Base-by-base conservation (phyloP, 2,329 filamentous ascomycete genomes). In the Microdochium bolleyi region DNA sequence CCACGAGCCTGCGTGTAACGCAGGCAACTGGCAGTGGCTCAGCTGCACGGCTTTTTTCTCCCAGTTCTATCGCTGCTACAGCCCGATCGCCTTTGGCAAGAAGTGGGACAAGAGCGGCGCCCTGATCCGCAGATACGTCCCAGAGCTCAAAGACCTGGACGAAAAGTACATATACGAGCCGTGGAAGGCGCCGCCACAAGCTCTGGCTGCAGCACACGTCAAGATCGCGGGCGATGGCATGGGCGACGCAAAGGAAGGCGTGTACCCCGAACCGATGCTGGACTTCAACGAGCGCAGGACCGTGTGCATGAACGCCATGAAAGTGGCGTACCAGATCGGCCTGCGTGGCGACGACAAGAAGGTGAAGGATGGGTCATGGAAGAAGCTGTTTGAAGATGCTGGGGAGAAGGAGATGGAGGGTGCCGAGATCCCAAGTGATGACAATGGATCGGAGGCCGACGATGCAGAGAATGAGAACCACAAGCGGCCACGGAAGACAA, bases 21-120 rank as follows among this genome's bases (percentile, higher is more conserved):
- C 77, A 1, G 87, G 87, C 0, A 90, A 90, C 62, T 90, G 87
- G 87, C 85, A 89, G 63, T 90, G 87, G 87, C 68, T 92, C 8
- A 80, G 77, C 53, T 91, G 88, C 64, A 84, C 85, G 0, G 88
- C 88, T 0, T 92, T 92, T 66, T 91, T 83, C 69, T 69, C 79
- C 0, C 84, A 88, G 62, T 90, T 85, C 69, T 88, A 79, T 61
- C 78, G 87, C 1, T 84, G 82, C 60, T 90, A 89, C 62, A 80
- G 75, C 49, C 88, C 88, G 0, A 67, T 91, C 16, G 78, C 84
- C 0, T 92, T 92, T 61, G 82, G 83, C 1, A 82, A 85, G 67
- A 89, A 89, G 64, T 89, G 85, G 84, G 88, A 92, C 63, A 82
- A 80, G 54, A 73, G 86, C 1, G 87, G 88, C 0, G 60, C 67